Evolutionary conservation across 2,329 filamentous ascomycete species (phyloP).

Genomic region (Shiraia sp.): DNA sequence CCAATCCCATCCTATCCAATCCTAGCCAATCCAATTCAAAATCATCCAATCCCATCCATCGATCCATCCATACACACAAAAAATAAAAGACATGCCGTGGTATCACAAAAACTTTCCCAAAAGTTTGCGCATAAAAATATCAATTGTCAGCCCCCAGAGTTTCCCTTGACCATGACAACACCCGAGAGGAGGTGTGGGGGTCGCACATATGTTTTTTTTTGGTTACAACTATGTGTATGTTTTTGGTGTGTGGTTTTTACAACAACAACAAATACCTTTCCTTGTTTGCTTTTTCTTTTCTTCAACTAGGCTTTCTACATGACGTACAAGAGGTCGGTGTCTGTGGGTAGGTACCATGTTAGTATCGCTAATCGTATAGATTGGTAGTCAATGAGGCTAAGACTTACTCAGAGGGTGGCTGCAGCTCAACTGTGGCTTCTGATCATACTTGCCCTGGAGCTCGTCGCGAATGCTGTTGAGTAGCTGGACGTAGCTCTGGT

Average conservation of each 20-base stretch:
- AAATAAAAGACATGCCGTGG: too few relatives aligned
- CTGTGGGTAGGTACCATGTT: conserved; percentile 21
- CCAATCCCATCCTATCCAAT: too few relatives aligned
- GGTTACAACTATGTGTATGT: neutral
- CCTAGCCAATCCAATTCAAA: too few relatives aligned
- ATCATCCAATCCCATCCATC: too few relatives aligned
- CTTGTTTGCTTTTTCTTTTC: neutral
- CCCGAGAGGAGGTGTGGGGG: too few relatives aligned
- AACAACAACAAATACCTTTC: neutral
- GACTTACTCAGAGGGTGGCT: conserved; percentile 88
- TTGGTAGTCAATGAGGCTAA: neutral
- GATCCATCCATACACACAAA: too few relatives aligned
- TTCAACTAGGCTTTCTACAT: conserved; percentile 45
- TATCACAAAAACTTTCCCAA: too few relatives aligned
- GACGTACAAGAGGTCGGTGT: conserved; percentile 50
- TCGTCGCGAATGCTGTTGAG: conserved; percentile 95
- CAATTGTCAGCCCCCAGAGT: too few relatives aligned
- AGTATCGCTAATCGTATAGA: neutral
- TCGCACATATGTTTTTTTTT: too few relatives aligned
- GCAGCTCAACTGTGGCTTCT: conserved; percentile 95
- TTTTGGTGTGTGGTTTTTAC: neutral
- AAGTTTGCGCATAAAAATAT: too few relatives aligned
- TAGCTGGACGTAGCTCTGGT: conserved; percentile 94
- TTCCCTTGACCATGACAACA: too few relatives aligned
- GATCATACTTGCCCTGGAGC: conserved; percentile 80